Conservation (phyloP, 129 eudicot species). For the carrot (Daucus carota) region DH1_v3.0 NC_030384.2:28718501-28719000, state of each 20-base stretch:
- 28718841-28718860: constrained; percentile 43
- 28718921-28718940: not conserved
- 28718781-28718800: constrained; percentile 29
- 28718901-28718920: not conserved
- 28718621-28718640: constrained; percentile 35
- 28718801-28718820: constrained; percentile 47
- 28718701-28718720: constrained; percentile 43
- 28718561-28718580: constrained; percentile 50
- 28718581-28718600: constrained; percentile 41
- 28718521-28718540: not conserved
- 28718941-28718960: not conserved
- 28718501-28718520: not conserved
- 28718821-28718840: constrained; percentile 58
- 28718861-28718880: constrained; percentile 1
- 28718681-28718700: constrained; percentile 40
- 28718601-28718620: constrained; percentile 47
- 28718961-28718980: not conserved
- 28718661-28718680: not conserved
- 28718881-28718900: not conserved
- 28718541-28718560: not conserved
- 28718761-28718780: constrained; percentile 24
- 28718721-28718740: constrained; percentile 50
- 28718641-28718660: constrained; percentile 22
- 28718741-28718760: constrained; percentile 51
- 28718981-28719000: not conserved